Percentiles rank a stretch among this genome's conserved stretches.
These are phyloP conservation scores for Phytophthora cactorum DNA, from an alignment of 352 stramenopile species.

Conservation along the genomic window DNA sequence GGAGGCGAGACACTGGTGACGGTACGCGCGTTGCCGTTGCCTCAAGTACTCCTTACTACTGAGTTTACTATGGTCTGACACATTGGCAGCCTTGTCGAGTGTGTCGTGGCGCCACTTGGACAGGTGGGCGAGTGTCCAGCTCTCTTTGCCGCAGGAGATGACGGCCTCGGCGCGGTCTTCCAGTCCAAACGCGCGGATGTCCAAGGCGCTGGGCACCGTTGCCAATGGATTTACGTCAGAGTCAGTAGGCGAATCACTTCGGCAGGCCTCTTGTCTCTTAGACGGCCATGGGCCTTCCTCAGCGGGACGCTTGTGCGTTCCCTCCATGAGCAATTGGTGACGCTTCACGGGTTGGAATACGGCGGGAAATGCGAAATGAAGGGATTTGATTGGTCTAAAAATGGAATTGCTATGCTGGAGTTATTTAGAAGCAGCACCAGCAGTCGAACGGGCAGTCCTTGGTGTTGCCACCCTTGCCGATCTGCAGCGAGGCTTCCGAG, in stretches of 20 bases:
- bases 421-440: constrained; percentile 88
- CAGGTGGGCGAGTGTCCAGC: constrained; percentile 68
- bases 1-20: constrained; percentile 57
- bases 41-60: constrained; percentile 56
- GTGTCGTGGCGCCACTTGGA: constrained; percentile 72
- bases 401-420: background rate
- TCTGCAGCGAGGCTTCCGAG: constrained; percentile 81
- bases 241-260: background rate
- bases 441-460: constrained; percentile 91
- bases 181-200: constrained; percentile 74
- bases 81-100: constrained; percentile 18
- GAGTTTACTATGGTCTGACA: constrained; percentile 10
- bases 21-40: constrained; percentile 76
- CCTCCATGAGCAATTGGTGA: constrained; percentile 18
- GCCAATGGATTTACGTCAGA: constrained; percentile 9
- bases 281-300: constrained; percentile 5
- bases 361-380: constrained; percentile 11
- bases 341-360: constrained; percentile 15
- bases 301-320: constrained; percentile 22
- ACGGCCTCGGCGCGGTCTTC: constrained; percentile 81
- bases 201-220: constrained; percentile 37
- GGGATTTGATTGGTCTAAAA: constrained; percentile 18
- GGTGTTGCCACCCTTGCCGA: constrained; percentile 83
- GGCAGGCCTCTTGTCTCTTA: constrained; percentile 11
- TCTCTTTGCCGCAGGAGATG: constrained; percentile 51